Evolutionary conservation across 768 basidiomycete genomes (phyloP).

Genomic region (Coprinopsis sp.): DNA sequence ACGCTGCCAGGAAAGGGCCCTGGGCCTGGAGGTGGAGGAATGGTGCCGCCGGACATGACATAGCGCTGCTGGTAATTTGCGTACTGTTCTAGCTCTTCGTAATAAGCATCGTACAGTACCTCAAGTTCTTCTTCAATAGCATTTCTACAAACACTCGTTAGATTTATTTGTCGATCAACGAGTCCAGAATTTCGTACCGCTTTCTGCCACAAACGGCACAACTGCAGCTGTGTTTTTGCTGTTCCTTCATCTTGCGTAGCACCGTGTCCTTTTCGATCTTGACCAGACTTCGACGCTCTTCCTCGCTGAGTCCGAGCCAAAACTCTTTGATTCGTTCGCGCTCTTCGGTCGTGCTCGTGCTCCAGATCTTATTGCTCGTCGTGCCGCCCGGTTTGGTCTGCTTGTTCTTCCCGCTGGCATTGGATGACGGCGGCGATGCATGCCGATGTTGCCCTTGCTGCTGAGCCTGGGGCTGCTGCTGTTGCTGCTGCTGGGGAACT

Average conservation of each 20-base stretch:
- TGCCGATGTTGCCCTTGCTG: slow-evolving; percentile 38
- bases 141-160: slow-evolving; percentile 48
- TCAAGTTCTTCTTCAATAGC: slow-evolving; percentile 99
- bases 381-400: slow-evolving; percentile 31
- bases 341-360: slow-evolving; percentile 86
- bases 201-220: slow-evolving; percentile 97
- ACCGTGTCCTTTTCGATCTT: slow-evolving; percentile 99
- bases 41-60: slow-evolving; percentile 82
- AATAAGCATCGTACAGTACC: slow-evolving; percentile 99
- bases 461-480: slow-evolving; percentile 34
- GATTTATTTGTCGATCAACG: too few species aligned
- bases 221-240: slow-evolving; percentile 93
- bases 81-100: slow-evolving; percentile 99
- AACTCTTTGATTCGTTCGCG: slow-evolving; percentile 97
- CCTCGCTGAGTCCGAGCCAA: slow-evolving; percentile 91
- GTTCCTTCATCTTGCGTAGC: slow-evolving; percentile 98
- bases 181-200: slow-evolving; percentile 63
- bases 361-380: slow-evolving; percentile 89
- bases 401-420: slow-evolving; percentile 26
- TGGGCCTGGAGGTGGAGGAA: slow-evolving; percentile 91
- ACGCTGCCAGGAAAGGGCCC: slow-evolving; percentile 98
- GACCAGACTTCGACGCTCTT: slow-evolving; percentile 87
- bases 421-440: slow-evolving; percentile 46
- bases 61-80: slow-evolving; percentile 97
- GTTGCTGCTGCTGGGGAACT: slow-evolving; percentile 30